Percentiles rank a stretch among this genome's conserved stretches.
Conservation (phyloP, 2,329 filamentous ascomycete genomes). For the Coniochaeta sp. region DNA sequence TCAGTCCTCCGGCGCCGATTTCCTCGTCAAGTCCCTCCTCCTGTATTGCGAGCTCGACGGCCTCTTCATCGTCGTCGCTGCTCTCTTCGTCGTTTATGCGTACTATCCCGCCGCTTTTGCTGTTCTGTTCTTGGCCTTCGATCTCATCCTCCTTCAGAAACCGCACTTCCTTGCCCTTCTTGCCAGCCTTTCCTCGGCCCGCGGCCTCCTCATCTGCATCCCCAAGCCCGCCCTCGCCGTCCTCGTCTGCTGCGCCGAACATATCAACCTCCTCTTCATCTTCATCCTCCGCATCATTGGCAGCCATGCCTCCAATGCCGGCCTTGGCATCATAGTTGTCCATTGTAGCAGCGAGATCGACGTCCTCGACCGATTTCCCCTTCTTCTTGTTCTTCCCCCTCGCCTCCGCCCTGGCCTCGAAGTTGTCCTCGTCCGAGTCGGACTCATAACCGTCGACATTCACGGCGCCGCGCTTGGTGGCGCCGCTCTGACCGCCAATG, state of each 20-base stretch:
- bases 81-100: conserved; percentile 47
- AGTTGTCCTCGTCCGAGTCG: conserved; percentile 87
- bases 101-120: conserved; percentile 68
- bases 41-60: conserved; percentile 65
- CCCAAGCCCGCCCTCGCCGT: conserved; percentile 38
- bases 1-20: conserved; percentile 81
- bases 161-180: conserved; percentile 55
- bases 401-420: conserved; percentile 64
- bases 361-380: conserved; percentile 24
- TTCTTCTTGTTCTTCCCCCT: conserved; percentile 29
- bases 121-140: conserved; percentile 68
- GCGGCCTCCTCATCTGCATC: conserved; percentile 35
- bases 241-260: conserved; percentile 64
- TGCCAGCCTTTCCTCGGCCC: conserved; percentile 28
- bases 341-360: conserved; percentile 42
- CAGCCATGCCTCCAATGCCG: conserved; percentile 17
- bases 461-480: conserved; percentile 85
- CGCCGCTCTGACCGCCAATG: conserved; percentile 68
- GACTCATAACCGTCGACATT: conserved; percentile 97
- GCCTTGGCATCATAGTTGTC: conserved; percentile 45
- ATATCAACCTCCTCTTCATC: conserved; percentile 70
- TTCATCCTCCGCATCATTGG: conserved; percentile 30
- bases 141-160: conserved; percentile 59
- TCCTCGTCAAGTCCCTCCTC: conserved; percentile 81
- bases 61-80: conserved; percentile 57